phyloP scores from a whole-genome alignment of 1,284 basidiomycete genomes.

The Cryptococcus sp. region DNA sequence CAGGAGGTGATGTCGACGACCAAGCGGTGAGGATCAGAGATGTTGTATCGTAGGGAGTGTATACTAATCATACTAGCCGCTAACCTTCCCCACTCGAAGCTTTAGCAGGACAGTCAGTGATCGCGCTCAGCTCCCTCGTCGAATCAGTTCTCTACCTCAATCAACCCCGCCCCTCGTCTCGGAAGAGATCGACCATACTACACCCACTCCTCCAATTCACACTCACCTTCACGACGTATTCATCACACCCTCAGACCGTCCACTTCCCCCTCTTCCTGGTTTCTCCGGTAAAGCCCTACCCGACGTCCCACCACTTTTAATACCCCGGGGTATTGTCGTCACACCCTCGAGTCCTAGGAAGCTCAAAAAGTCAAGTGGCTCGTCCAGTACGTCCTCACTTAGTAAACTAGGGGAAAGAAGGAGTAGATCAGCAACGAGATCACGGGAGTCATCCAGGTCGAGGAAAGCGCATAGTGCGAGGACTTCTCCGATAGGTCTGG shows the following conservation, averaged over 20 bases:
- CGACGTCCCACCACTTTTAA: constrained; percentile 2
- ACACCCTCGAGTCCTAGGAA: constrained; percentile 37
- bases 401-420: neutral
- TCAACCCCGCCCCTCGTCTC: no score
- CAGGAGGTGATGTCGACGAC: constrained; percentile 1
- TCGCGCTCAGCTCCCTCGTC: no score
- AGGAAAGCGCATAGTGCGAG: constrained; percentile 10
- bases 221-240: neutral
- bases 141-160: no score
- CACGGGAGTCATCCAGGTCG: neutral
- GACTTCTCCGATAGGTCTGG: constrained; percentile 32
- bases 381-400: neutral
- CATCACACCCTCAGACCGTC: constrained; percentile 13
- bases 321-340: constrained; percentile 32
- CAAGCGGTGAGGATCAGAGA: neutral
- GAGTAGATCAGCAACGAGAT: constrained; percentile 8
- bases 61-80: no score
- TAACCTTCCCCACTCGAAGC: no score
- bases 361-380: constrained; percentile 5
- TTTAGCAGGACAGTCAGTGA: no score
- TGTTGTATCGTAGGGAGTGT: neutral
- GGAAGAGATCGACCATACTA: no score
- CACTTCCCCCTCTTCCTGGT: constrained; percentile 28
- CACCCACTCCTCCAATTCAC: neutral
- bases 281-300: constrained; percentile 3